phyloP scores from a whole-genome alignment of 331 rosid genomes.

The Quercus phellos region DNA sequence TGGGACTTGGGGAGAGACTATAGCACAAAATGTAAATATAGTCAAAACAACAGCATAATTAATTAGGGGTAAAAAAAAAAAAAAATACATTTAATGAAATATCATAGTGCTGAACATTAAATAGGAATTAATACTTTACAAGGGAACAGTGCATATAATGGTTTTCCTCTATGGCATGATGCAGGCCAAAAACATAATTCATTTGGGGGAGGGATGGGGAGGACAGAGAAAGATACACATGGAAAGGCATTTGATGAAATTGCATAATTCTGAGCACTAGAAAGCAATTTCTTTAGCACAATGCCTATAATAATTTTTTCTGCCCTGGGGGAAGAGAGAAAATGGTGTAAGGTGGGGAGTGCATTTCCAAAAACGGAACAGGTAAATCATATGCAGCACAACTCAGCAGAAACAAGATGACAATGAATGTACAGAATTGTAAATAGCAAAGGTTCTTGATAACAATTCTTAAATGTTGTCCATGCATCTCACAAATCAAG shows the following conservation, averaged over 20 bases:
- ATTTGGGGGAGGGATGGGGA: neutral
- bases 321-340: neutral
- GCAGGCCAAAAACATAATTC: neutral
- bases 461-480: neutral
- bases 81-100: neutral
- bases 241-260: neutral
- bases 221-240: neutral
- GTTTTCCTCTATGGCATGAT: neutral
- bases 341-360: neutral
- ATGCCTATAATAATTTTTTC: neutral
- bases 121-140: neutral
- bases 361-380: neutral
- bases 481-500: neutral
- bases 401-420: constrained; percentile 1
- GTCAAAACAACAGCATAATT: neutral
- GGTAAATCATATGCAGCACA: neutral
- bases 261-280: neutral
- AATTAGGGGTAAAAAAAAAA: neutral
- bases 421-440: neutral
- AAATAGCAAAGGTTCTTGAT: neutral
- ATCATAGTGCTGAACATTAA: neutral
- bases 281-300: neutral
- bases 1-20: constrained; percentile 53
- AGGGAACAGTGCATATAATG: neutral
- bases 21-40: constrained; percentile 16